Conservation (phyloP, 768 basidiomycete genomes). For the Candolleomyces eurysporus region DNA sequence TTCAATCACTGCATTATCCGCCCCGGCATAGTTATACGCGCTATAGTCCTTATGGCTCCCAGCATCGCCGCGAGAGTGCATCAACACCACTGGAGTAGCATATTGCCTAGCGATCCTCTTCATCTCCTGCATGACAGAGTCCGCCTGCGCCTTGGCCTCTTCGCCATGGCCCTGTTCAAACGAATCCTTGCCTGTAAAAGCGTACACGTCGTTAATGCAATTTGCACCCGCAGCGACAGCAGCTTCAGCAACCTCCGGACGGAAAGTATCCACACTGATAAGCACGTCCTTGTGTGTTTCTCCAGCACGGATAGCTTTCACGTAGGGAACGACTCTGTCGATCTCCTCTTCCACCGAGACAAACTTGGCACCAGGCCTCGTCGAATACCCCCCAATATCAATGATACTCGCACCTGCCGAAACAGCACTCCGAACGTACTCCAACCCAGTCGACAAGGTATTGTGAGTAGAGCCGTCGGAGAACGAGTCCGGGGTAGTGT, state of each 20-base stretch:
- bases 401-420: constrained; percentile 69
- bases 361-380: constrained; percentile 73
- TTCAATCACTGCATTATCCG: constrained; percentile 48
- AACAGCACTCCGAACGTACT: constrained; percentile 49
- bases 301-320: constrained; percentile 52
- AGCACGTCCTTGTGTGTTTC: constrained; percentile 30
- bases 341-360: constrained; percentile 72
- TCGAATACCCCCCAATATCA: constrained; percentile 94
- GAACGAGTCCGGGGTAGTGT: constrained; percentile 94
- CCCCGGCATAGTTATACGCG: constrained; percentile 38
- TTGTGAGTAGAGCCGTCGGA: constrained; percentile 77
- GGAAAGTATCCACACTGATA: constrained; percentile 88
- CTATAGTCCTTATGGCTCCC: constrained; percentile 68
- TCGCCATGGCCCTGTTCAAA: constrained; percentile 30
- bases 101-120: constrained; percentile 58
- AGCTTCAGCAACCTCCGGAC: constrained; percentile 72
- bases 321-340: constrained; percentile 67
- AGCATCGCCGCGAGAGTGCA: constrained; percentile 92
- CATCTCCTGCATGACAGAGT: constrained; percentile 52
- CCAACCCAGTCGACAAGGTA: constrained; percentile 50
- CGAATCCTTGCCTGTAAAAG: constrained; percentile 64
- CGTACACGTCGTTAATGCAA: constrained; percentile 92
- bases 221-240: constrained; percentile 83
- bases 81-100: constrained; percentile 80
- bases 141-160: constrained; percentile 26